Evolutionary conservation across 768 basidiomycete genomes (phyloP), one percentile per base, ranked within the genome.

Genomic region (Neoboletus subvelutipes): DNA sequence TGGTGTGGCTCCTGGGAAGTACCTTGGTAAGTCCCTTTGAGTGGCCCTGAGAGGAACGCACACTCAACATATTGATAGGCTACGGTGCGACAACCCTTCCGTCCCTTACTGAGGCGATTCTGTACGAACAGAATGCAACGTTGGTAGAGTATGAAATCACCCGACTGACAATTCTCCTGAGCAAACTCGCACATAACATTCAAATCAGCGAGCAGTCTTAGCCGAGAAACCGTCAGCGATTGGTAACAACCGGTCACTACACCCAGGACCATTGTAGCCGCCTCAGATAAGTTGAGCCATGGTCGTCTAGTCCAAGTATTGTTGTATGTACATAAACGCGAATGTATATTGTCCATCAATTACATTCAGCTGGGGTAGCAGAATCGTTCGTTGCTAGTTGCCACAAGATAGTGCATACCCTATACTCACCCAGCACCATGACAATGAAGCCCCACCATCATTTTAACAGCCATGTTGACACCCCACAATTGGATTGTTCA

Each of bases 71-170:
- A 10, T 54, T 37, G 43, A 37, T 20, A 90, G 88, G 89, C 5
- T 91, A 92, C 64, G 91, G 91, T 7, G 89, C 92, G 3, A 93
- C 92, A 1, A 91, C 91, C 0, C 77, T 94, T 58, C 93, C 92
- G 2, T 90, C 79, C 17, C 74, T 94, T 29, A 87, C 85, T 0
- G 92, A 95, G 67, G 82, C 91, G 0, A 80, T 94, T 62, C 78
- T 82, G 24, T 78, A 84, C 39, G 90, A 93, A 52, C 77, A 82
- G 64, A 85, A 90, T 64, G 71, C 72, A 13, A 84, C 82, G 0
- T 68, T 86, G 59, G 86, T 86, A 2, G 66, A 81, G 57, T 70
- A 81, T 59, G 91, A 94, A 68, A 80, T 81, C 12, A 68, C 71
- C 12, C 80, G 88, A 48, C 73, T 92, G 60, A 72, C 75, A 24